A percentile compares a stretch with the other conserved stretches of the same genome.
Evolutionary conservation across 192 early-diverging fungal species (phyloP).

Genomic region (Dissophora ornata): DNA sequence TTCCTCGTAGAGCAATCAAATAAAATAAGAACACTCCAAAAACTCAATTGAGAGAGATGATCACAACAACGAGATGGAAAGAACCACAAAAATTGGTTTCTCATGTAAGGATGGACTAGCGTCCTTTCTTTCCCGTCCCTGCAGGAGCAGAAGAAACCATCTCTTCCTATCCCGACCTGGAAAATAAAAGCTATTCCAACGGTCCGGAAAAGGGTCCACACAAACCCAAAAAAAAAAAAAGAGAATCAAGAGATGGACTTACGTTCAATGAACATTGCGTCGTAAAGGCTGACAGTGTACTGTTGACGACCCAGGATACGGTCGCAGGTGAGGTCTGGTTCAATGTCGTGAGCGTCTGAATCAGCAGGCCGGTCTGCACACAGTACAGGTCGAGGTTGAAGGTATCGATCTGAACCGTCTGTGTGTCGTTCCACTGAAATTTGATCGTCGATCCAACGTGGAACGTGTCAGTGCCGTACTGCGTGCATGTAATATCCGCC

Average conservation of each 20-base stretch:
- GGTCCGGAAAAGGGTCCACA: background rate
- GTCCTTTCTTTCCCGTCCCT: too few relatives aligned
- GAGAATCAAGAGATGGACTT: constrained; percentile 6
- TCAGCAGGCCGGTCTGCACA: constrained; percentile 18
- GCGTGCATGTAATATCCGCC: constrained; percentile 25
- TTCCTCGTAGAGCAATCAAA: too few relatives aligned
- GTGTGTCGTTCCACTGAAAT: constrained; percentile 37
- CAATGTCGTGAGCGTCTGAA: constrained; percentile 29
- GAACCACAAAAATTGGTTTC: too few relatives aligned
- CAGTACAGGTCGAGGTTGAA: constrained; percentile 45
- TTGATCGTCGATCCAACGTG: constrained; percentile 33
- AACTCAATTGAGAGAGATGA: too few relatives aligned
- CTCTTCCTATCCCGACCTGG: background rate
- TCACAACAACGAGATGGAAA: too few relatives aligned
- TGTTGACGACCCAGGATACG: constrained; percentile 22
- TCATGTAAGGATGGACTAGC: too few relatives aligned
- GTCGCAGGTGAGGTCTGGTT: constrained; percentile 18
- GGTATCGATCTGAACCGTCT: constrained; percentile 5
- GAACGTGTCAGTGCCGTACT: constrained; percentile 30
- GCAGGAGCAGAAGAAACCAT: background rate
- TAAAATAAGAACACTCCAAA: too few relatives aligned
- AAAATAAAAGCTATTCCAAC: background rate
- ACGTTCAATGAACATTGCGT: constrained; percentile 18
- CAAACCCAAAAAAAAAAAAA: background rate
- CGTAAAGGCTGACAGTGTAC: background rate